Base-by-base conservation (phyloP, 768 basidiomycete species). In the Panaeolus cyanescens region DNA sequence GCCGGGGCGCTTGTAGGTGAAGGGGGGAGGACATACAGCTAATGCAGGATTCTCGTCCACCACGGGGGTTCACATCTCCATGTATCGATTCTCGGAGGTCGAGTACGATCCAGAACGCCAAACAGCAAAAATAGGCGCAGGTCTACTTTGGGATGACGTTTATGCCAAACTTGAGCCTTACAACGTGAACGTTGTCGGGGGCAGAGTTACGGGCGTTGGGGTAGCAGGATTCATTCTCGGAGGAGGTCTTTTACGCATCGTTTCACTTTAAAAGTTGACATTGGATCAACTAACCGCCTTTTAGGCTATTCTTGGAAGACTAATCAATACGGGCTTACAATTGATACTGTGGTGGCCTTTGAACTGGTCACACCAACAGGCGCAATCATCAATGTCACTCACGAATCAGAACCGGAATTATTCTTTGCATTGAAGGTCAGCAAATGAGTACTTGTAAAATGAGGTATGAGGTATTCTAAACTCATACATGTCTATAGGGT, bases 11-110 rank as follows among this genome's bases (percentile, higher is more conserved):
- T 13, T 32, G 5, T 39, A 86, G 86, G 80, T 88, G 56, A 89
- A 86, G 69, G 82, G 86, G n/a, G 87, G 85, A 17, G 87, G 87
- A 0, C 87, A 89, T 68, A 62, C 82, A 1, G 65, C 78, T 1
- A 87, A 86, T 64, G 80, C 77, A 0, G 81, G 81, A 1, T 87
- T 87, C 62, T 85, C 85, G 0, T 88, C 88, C 0, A 88, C 87
- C 0, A 63, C 68, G 0, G 87, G 86, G 25, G 80, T 89, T 9
- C 85, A 85, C 15, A 87, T 89, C 9, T 71, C 83, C 5, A 82
- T 88, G 84, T 69, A 62, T 50, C 72, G 77, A 1, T 86, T 88
- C 66, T 74, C 75, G 3, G 61, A 79, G 20, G 78, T 85, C 20
- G 72, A 57, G 1, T 86, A 85, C 57, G 69, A 84, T 40, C 59